These are phyloP conservation scores for Hymenoscyphus occultus DNA, from an alignment of 2,329 filamentous ascomycete species.

Conservation along the genomic window DNA sequence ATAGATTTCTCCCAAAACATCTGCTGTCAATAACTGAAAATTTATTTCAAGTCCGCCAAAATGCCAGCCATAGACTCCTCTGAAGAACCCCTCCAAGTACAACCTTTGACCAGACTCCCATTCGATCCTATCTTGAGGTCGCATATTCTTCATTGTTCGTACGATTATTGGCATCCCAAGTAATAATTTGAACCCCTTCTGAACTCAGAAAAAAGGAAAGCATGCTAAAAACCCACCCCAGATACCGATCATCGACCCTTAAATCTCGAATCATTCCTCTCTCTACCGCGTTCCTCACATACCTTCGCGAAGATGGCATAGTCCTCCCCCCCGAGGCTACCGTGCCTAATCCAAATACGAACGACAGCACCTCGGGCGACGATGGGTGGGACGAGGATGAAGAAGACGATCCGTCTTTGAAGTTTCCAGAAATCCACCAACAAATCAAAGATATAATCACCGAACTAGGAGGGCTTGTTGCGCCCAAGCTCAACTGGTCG, in stretches of 20 bases:
- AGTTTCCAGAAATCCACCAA: constrained; percentile 69
- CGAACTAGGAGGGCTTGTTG: constrained; percentile 80
- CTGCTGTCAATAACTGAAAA: background rate
- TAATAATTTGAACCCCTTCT: constrained; percentile 39
- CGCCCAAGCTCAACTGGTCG: constrained; percentile 96
- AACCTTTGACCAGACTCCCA: constrained; percentile 45
- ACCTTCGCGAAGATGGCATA: constrained; percentile 90
- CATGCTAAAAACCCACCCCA: constrained; percentile 36
- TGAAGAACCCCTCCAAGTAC: constrained; percentile 14
- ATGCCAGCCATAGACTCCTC: constrained; percentile 31
- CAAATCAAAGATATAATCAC: constrained; percentile 73
- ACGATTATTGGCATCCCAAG: constrained; percentile 85
- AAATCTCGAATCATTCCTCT: constrained; percentile 84
- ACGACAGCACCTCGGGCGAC: constrained; percentile 46
- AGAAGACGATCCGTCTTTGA: constrained; percentile 32
- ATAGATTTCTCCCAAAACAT: too few relatives aligned
- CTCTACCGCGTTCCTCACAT: constrained; percentile 71
- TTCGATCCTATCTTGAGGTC: constrained; percentile 83
- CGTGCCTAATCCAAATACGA: constrained; percentile 27
- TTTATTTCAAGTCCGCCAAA: constrained; percentile 7
- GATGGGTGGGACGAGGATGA: constrained; percentile 50
- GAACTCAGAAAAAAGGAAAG: background rate
- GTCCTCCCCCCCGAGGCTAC: constrained; percentile 67
- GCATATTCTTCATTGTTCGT: constrained; percentile 93
- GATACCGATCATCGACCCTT: constrained; percentile 76